Percentiles rank a stretch among this genome's conserved stretches.
These are phyloP conservation scores for Trametes sp. DNA, from an alignment of 1,284 basidiomycete species.

Conservation along the genomic window DNA sequence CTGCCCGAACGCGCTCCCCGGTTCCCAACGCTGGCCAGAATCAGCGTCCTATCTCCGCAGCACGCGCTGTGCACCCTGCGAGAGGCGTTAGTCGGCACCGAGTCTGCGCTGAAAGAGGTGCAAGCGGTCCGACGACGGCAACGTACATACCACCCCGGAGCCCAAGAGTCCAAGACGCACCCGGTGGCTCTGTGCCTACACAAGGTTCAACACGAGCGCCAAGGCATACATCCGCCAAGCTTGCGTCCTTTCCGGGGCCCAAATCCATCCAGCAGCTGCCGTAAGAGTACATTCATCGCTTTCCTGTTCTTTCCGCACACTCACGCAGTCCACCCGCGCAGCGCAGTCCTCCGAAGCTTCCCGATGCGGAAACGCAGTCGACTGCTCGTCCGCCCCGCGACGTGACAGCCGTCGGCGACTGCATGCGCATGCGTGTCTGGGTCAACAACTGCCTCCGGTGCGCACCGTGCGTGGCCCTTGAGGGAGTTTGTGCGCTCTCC, in stretches of 20 bases:
- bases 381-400: neutral
- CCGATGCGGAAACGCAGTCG: neutral
- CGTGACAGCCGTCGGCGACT: neutral
- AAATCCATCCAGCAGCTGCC: neutral
- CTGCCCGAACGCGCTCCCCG: neutral
- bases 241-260: neutral
- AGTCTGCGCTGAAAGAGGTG: neutral
- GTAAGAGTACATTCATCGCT: constrained; percentile 3
- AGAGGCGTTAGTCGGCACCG: constrained; percentile 5
- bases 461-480: constrained; percentile 1
- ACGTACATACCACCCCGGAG: neutral
- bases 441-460: neutral
- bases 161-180: constrained; percentile 11
- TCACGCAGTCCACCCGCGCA: neutral
- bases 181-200: constrained; percentile 7
- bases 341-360: neutral
- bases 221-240: constrained; percentile 15
- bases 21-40: neutral
- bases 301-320: constrained; percentile 6
- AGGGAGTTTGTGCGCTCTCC: constrained; percentile 23
- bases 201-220: constrained; percentile 18
- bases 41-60: constrained; percentile 16
- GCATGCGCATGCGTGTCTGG: neutral
- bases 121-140: neutral
- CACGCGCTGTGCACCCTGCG: neutral